Evolutionary conservation across 2,329 filamentous ascomycete genomes (phyloP), one percentile per base, ranked within the genome.

Genomic region (Stachybotrys elegans): DNA sequence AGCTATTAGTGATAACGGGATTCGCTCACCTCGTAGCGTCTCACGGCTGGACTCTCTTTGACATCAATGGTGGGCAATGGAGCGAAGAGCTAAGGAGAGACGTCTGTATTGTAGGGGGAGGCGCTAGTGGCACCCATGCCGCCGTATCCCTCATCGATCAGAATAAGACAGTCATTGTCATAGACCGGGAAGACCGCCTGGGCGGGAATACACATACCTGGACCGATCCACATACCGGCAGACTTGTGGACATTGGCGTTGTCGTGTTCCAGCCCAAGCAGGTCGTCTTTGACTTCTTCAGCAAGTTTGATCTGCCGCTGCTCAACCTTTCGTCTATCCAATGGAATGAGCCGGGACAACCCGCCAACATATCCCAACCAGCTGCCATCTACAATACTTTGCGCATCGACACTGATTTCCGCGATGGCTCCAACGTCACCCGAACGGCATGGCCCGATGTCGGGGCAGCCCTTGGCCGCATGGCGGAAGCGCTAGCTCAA

Each of bases 191-290:
- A 37, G 42, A 43, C 17, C 42, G 49, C 3, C 54, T 71, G 3
- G 71, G 70, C 8, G 69, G 70, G 6, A 66, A 72, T 44, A 62
- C 62, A 0, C 52, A 71, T 14, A 73, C 34, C 40, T 46, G n/a
- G 40, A 38, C 16, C n/a, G 40, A 20, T n/a, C 31, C 31, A 16
- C 11, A 8, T 14, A n/a, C 3, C 31, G 34, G 37, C 13, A 23
- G 25, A 20, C 70, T 69, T 46, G 53, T 47, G 13, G 46, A 55
- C 43, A 43, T 45, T 27, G 53, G 53, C 11, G 51, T 55, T 19
- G 36, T 47, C 4, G 60, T 60, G 17, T 66, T 62, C 42, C 51
- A 63, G 32, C 63, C 64, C 49, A 55, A 57, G 12, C 47, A 56
- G 7, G 46, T 63, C 9, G 61, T 68, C 11, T 50, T 42, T 9